Percentiles rank a stretch among this genome's conserved stretches.
phyloP scores from a whole-genome alignment of 164 flowering plant genomes.

The Echeveria elegans region DNA sequence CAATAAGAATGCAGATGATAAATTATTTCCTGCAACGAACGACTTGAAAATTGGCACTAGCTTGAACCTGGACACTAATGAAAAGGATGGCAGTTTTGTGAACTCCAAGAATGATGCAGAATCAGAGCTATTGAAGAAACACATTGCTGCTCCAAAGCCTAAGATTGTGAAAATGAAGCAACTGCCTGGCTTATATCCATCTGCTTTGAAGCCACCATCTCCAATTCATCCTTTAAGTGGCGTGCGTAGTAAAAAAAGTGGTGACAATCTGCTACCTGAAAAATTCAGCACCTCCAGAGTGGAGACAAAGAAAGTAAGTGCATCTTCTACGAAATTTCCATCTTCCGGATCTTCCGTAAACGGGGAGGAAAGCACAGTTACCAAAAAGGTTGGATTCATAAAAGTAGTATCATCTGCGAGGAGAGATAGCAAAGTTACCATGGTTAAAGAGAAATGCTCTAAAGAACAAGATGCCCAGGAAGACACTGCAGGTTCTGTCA shows the following conservation, averaged over 20 bases:
- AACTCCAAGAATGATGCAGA: not conserved
- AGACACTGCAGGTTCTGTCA: slow-evolving; percentile 28
- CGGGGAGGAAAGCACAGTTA: slow-evolving; percentile 21
- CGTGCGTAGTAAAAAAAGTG: slow-evolving; percentile 5
- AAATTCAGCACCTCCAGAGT: slow-evolving; percentile 16
- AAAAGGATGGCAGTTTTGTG: not conserved
- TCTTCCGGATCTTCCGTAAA: slow-evolving; percentile 24
- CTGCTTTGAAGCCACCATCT: slow-evolving; percentile 1
- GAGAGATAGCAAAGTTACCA: slow-evolving; percentile 16
- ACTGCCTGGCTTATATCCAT: not conserved
- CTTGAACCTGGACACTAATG: not conserved
- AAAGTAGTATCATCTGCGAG: slow-evolving; percentile 20
- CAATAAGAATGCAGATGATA: not conserved
- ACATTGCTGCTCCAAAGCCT: slow-evolving; percentile 4
- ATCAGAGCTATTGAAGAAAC: not conserved
- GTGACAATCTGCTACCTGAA: slow-evolving; percentile 14
- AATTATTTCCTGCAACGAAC: too few species aligned
- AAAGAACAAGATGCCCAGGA: slow-evolving; percentile 15
- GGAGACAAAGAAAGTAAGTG: slow-evolving; percentile 13
- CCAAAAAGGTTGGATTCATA: slow-evolving; percentile 17
- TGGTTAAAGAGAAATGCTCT: slow-evolving; percentile 10
- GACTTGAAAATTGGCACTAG: not conserved
- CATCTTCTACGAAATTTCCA: slow-evolving; percentile 18
- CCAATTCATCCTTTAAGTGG: not conserved
- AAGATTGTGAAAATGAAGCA: not conserved